Conservation (phyloP, 768 basidiomycete genomes). For the Tulasnella sp. region DNA sequence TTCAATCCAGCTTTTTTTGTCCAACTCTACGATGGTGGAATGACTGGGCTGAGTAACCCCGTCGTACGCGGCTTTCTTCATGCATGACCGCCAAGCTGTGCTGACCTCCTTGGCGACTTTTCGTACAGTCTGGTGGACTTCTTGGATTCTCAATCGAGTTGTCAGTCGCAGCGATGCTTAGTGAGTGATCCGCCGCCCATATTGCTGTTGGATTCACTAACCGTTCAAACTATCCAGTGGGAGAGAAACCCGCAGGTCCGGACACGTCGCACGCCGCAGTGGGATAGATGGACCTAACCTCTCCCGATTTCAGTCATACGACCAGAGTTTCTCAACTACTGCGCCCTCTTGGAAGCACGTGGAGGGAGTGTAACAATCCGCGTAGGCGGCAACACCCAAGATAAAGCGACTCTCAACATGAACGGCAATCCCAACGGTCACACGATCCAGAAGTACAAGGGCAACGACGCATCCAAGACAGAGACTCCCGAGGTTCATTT, state of each 20-base stretch:
- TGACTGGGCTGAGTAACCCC: constrained; percentile 14
- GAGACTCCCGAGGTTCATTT: constrained; percentile 64
- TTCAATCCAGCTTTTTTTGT: background rate
- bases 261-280: background rate
- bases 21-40: constrained; percentile 24
- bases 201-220: background rate
- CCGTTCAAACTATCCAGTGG: background rate
- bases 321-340: constrained; percentile 47
- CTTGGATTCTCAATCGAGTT: constrained; percentile 62
- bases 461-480: constrained; percentile 38
- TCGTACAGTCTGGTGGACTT: constrained; percentile 48
- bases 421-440: constrained; percentile 7
- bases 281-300: background rate
- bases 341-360: constrained; percentile 42
- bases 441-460: constrained; percentile 18
- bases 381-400: constrained; percentile 55
- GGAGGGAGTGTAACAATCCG: constrained; percentile 42
- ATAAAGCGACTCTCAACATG: constrained; percentile 31
- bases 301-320: constrained; percentile 32
- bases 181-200: constrained; percentile 33
- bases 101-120: constrained; percentile 30
- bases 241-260: background rate
- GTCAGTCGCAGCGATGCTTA: constrained; percentile 53
- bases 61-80: constrained; percentile 11
- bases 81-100: background rate